Base-by-base conservation (phyloP, 2,329 filamentous ascomycete genomes). In the Eutypella sp. region DNA sequence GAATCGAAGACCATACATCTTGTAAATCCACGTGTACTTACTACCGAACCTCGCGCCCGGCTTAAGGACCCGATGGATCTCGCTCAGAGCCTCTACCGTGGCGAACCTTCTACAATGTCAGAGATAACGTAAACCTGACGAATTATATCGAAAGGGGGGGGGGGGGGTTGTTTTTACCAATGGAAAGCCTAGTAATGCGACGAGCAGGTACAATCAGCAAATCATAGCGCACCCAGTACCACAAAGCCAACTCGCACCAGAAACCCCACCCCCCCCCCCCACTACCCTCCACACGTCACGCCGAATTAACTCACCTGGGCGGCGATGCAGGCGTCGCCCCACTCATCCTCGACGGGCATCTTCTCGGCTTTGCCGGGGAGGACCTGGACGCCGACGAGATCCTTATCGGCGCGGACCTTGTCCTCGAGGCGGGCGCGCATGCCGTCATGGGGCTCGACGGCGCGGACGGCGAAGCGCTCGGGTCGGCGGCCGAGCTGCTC, bases 51-150 rank as follows among this genome's bases (percentile, higher is more conserved):
- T 71, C 6, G 76, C 77, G 6, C 74, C 75, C 1, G 80, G 80
- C 56, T 75, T 76, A 40, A 89, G 65, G 0, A 85, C 75, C 40
- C 84, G 76, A 53, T 81, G 75, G n/a, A 89, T 84, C 55, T 88
- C 84, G 39, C 69, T 64, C 23, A 90, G 66, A 0, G 84, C 70
- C 29, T 78, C 73, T 36, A 74, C 66, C 44, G 75, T 85, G 33
- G 84, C 80, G 65, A 89, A 89, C 85, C 85, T 83, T 41, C 13
- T 18, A 16, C 10, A 40, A 42, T 3, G 40, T 19, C 16, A 37
- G 46, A 38, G 41, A 39, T 42, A 24, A 27, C 13, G 20, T 25
- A 8, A 38, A 27, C 25, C 25, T 13, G 16, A n/a, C 29, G 29
- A 33, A 33, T 7, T 7, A 15, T 27, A 23, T n/a, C 19, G n/a